These are phyloP conservation scores for Phaseolus lunatus DNA, from an alignment of 306 rosid genomes.

Conservation along the genomic window DNA sequence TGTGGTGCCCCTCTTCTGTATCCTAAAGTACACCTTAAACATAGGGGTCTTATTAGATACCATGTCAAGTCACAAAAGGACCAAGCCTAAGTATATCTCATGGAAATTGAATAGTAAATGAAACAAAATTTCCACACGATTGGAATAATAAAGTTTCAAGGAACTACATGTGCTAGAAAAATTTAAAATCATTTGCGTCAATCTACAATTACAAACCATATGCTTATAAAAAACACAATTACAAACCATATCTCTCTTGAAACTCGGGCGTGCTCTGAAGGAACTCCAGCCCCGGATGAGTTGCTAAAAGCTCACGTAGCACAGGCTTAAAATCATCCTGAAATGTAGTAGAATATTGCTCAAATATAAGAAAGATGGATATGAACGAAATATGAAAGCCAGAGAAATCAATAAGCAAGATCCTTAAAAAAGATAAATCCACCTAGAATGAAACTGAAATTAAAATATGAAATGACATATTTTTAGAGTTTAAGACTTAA, in stretches of 20 bases:
- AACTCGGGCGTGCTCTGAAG: slow-evolving; percentile 97
- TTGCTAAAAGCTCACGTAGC: slow-evolving; percentile 88
- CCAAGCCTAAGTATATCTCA: slow-evolving; percentile 1
- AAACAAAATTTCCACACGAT: slow-evolving; percentile 14
- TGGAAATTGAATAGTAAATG: slow-evolving; percentile 4
- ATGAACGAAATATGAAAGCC: slow-evolving; percentile 25
- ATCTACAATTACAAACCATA: slow-evolving; percentile 53
- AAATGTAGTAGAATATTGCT: slow-evolving; percentile 41
- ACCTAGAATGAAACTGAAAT: slow-evolving; percentile 7
- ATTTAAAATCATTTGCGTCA: slow-evolving; percentile 34
- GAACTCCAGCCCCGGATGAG: slow-evolving; percentile 98
- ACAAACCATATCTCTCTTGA: slow-evolving; percentile 99
- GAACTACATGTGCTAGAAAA: slow-evolving; percentile 29
- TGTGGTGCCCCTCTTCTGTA: no score
- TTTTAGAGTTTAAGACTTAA: slow-evolving; percentile 23
- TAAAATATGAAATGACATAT: slow-evolving; percentile 26
- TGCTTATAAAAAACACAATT: background rate
- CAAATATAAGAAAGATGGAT: slow-evolving; percentile 38
- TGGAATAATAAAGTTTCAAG: slow-evolving; percentile 9
- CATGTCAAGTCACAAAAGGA: slow-evolving; percentile 28
- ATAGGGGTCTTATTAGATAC: background rate
- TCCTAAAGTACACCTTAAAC: no score
- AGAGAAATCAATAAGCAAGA: slow-evolving; percentile 20
- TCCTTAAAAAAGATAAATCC: slow-evolving; percentile 13
- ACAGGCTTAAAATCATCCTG: slow-evolving; percentile 98